Base-by-base conservation (phyloP, 805 yeast species). In the Pichia manshurica region DNA sequence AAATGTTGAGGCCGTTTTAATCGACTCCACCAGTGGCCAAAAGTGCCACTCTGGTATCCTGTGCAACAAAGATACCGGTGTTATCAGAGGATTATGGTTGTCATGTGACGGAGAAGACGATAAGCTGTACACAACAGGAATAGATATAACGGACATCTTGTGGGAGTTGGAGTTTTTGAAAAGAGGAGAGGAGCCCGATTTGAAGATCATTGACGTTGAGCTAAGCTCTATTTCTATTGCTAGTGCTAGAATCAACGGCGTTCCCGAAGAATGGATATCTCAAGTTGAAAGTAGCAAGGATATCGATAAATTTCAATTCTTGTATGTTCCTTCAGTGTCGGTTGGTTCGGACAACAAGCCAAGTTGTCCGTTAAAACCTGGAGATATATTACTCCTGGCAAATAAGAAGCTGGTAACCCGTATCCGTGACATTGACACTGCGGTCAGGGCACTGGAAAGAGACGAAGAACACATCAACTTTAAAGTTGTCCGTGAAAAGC, bases 161-260 rank as follows among this genome's bases (percentile, higher is more conserved):
- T 67, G 72, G 47, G 82, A 86, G 6, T 71, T 89, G 29, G 72
- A 76, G 21, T 62, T 68, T 38, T 69, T 88, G 46, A 31, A 45
- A 13, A 75, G 74, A 50, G 69, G 72, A 19, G 75, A 75, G 39
- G 59, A 65, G 19, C 89, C 91, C 5, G 69, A 74, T 25, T 61
- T 81, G 37, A 73, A 84, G 51, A 80, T 87, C 42, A 73, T 90
- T 43, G 96, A 89, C 59, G 83, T 87, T 33, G 96, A 87, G 57
- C 81, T 87, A 56, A 75, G 77, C 15, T 72, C 89, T 0, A 70
- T 84, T 31, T 75, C 87, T 2, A 70, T 88, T 21, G 74, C 81
- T 22, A 83, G 79, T 58, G 95, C 95, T 2, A 79, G 96, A 64
- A 77, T 86, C 39, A 75, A 87, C 58, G 95, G 95, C n/a, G 95